Conservation (phyloP, 2,329 filamentous ascomycete genomes). For the Tolypocladium album region DNA sequence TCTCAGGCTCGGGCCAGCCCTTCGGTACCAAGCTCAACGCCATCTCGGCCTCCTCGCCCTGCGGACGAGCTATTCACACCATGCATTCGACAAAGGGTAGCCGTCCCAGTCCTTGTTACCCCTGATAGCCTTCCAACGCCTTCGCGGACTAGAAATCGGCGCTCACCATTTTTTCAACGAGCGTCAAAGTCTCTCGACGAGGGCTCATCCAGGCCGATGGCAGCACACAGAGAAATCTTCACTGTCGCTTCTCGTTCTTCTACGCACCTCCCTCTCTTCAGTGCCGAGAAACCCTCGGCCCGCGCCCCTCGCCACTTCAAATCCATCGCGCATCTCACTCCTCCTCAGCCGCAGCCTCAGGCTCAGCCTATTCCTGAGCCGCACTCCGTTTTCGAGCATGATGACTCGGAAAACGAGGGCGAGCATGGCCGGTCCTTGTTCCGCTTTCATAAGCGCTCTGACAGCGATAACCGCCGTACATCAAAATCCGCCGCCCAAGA, state of each 20-base stretch:
- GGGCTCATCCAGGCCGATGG: neutral
- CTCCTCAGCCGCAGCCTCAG: conserved; percentile 11
- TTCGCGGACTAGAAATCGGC: neutral
- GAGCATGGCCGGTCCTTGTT: conserved; percentile 27
- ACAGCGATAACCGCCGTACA: conserved; percentile 18
- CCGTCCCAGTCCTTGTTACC: neutral
- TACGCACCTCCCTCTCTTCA: conserved; percentile 9
- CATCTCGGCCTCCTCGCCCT: conserved; percentile 18
- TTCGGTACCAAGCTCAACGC: conserved; percentile 5
- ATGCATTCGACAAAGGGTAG: conserved; percentile 5
- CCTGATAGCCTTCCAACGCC: neutral
- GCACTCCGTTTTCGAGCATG: conserved; percentile 37
- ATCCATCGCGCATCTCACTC: conserved; percentile 12
- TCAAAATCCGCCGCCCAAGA: conserved; percentile 1
- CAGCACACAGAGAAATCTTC: conserved; percentile 7
- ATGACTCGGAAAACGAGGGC: conserved; percentile 34
- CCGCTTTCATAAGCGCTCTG: conserved; percentile 29
- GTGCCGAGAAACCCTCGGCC: conserved; percentile 6
- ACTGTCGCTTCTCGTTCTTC: conserved; percentile 12
- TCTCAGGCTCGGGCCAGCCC: neutral
- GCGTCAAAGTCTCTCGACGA: neutral
- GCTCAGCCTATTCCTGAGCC: conserved; percentile 15
- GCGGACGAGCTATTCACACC: conserved; percentile 13
- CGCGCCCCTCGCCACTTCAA: conserved; percentile 14
- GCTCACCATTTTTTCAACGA: conserved; percentile 1